Evolutionary conservation across 805 yeast genomes (phyloP).

Genomic region (Yarrowia sp.): DNA sequence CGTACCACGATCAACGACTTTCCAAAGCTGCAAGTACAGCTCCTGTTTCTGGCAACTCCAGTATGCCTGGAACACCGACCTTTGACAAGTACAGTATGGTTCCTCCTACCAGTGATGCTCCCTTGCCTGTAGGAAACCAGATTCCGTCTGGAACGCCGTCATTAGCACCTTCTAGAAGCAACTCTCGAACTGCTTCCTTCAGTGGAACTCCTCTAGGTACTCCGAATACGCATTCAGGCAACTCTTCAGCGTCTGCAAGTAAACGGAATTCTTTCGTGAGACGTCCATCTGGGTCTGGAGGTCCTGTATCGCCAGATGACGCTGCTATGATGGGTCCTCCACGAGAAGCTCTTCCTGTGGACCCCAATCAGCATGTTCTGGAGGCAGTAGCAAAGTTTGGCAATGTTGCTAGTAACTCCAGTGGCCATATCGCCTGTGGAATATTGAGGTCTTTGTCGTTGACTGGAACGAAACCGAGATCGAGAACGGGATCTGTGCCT

Average conservation of each 20-base stretch:
- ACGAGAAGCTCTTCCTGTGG: neutral
- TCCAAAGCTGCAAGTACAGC: neutral
- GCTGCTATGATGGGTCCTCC: conserved; percentile 16
- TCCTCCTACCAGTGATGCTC: conserved; percentile 3
- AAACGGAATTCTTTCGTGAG: conserved; percentile 9
- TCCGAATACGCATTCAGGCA: conserved; percentile 9
- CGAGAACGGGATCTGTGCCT: conserved; percentile 1
- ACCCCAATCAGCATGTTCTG: conserved; percentile 21
- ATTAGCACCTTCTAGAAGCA: neutral
- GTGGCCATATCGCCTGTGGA: conserved; percentile 21
- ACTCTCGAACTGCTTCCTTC: neutral
- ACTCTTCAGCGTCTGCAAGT: neutral
- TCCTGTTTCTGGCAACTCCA: neutral
- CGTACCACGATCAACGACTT: conserved; percentile 5
- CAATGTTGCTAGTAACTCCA: conserved; percentile 13
- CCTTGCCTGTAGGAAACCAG: conserved; percentile 7
- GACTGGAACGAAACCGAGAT: conserved; percentile 1
- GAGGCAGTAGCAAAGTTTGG: conserved; percentile 22
- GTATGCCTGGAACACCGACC: conserved; percentile 7
- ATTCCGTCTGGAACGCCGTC: conserved; percentile 10
- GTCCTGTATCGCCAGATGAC: conserved; percentile 5
- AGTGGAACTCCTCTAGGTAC: neutral
- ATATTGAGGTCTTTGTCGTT: conserved; percentile 2
- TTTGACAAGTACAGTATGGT: conserved; percentile 3
- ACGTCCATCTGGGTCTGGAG: neutral